These are phyloP conservation scores for Cytospora chrysosperma DNA, from an alignment of 2,329 filamentous ascomycete species.

Conservation along the genomic window DNA sequence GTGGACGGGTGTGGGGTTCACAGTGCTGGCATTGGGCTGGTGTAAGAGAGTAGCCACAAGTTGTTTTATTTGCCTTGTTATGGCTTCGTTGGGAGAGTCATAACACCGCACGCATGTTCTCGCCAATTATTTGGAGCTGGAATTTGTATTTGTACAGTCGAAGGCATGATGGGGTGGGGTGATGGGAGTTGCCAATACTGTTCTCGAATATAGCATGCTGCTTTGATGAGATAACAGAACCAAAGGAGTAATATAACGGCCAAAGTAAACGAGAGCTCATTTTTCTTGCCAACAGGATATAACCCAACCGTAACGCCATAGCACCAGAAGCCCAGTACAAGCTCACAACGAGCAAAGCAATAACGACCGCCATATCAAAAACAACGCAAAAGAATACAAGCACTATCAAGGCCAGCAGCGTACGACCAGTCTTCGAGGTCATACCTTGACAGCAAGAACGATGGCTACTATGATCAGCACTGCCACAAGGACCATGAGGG, in stretches of 20 bases:
- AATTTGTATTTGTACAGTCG: background rate
- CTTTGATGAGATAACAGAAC: background rate
- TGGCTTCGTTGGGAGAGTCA: background rate
- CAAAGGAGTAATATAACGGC: slow-evolving; percentile 7
- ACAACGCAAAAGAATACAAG: slow-evolving; percentile 2
- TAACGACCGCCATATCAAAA: background rate
- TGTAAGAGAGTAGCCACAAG: background rate
- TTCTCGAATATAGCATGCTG: background rate
- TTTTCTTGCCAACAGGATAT: slow-evolving; percentile 6
- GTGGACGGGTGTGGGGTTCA: background rate
- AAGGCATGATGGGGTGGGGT: background rate
- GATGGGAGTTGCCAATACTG: background rate
- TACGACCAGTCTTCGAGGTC: slow-evolving; percentile 10
- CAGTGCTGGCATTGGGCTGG: background rate
- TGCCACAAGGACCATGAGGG: slow-evolving; percentile 69
- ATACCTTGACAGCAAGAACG: slow-evolving; percentile 52
- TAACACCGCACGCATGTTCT: too few relatives aligned
- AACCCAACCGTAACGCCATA: slow-evolving; percentile 18
- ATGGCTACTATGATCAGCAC: slow-evolving; percentile 56
- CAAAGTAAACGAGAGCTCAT: slow-evolving; percentile 3
- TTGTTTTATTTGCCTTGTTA: background rate
- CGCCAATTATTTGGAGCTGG: too few relatives aligned
- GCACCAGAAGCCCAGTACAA: background rate
- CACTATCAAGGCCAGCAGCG: slow-evolving; percentile 1
- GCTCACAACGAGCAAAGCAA: background rate